Conservation (phyloP, 2,329 filamentous ascomycete species). For the Stromatinia cepivora region DNA sequence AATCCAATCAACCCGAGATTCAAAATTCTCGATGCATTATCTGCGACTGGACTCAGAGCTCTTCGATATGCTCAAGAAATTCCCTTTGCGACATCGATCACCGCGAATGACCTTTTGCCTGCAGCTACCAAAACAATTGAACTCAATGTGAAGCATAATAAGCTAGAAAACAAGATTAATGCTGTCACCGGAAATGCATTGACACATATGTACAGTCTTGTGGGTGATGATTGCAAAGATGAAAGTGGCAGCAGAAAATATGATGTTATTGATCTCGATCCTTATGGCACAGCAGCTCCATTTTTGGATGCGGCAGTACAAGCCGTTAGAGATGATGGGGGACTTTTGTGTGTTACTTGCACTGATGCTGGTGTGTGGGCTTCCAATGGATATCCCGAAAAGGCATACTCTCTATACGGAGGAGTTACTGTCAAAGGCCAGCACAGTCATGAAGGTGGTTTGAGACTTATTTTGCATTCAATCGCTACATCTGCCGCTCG, state of each 20-base stretch:
- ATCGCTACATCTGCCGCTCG: constrained; percentile 78
- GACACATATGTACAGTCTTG: constrained; percentile 84
- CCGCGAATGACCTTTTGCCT: constrained; percentile 84
- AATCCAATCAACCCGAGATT: constrained; percentile 49
- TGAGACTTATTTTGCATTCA: constrained; percentile 81
- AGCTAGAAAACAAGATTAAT: constrained; percentile 67
- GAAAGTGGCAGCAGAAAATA: constrained; percentile 60
- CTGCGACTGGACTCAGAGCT: constrained; percentile 87
- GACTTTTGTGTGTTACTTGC: constrained; percentile 91
- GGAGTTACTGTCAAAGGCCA: constrained; percentile 82
- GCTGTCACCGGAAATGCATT: constrained; percentile 81
- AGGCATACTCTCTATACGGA: constrained; percentile 91
- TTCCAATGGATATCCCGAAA: constrained; percentile 90
- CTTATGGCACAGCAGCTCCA: constrained; percentile 88
- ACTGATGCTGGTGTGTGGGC: constrained; percentile 96
- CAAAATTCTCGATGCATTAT: constrained; percentile 91
- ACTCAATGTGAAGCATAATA: constrained; percentile 82
- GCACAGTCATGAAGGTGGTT: constrained; percentile 84
- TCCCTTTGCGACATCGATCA: constrained; percentile 77
- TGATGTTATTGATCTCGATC: constrained; percentile 94
- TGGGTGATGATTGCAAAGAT: constrained; percentile 44
- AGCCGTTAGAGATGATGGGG: constrained; percentile 78
- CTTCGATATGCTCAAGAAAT: constrained; percentile 90
- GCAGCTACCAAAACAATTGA: constrained; percentile 78
- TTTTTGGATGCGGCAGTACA: constrained; percentile 93